Percentiles rank a stretch among this genome's conserved stretches.
These are phyloP conservation scores for Cinchona pubescens DNA, from an alignment of 257 asterid genomes.

Conservation along the genomic window DNA sequence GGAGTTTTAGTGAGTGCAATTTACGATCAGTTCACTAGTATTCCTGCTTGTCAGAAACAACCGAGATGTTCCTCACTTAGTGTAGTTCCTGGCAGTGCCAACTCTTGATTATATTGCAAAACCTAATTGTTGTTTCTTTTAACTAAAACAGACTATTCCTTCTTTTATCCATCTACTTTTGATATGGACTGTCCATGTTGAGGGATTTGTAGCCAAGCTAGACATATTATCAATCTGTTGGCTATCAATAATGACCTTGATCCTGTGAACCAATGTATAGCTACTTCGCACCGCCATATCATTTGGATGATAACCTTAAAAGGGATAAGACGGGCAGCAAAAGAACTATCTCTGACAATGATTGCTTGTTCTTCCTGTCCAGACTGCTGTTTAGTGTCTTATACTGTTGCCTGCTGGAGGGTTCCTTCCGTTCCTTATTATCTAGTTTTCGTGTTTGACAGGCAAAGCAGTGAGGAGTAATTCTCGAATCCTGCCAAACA, in stretches of 20 bases:
- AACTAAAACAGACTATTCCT: not conserved
- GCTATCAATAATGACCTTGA: not conserved
- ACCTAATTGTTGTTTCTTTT: not conserved
- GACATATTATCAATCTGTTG: not conserved
- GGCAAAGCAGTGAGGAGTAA: conserved; percentile 53
- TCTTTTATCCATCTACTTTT: not conserved
- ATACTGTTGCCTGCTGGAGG: not conserved
- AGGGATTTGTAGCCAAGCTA: not conserved
- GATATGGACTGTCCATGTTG: too few relatives aligned
- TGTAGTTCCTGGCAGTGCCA: not conserved
- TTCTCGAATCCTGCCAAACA: conserved; percentile 7
- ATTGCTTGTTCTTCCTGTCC: not conserved
- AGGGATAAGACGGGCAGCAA: not conserved
- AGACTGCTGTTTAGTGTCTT: not conserved
- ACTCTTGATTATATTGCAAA: not conserved
- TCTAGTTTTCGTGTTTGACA: conserved; percentile 18
- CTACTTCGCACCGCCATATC: not conserved
- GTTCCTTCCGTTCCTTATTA: not conserved
- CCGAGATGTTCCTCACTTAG: not conserved
- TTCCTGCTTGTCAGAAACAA: not conserved
- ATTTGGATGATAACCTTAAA: not conserved
- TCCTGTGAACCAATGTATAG: not conserved
- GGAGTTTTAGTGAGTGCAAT: not conserved
- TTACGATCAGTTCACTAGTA: not conserved
- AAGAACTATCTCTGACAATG: not conserved